Percentiles rank a stretch among this genome's conserved stretches.
Evolutionary conservation across 2,329 filamentous ascomycete genomes (phyloP).

Genomic region (Diplodia corticola): DNA sequence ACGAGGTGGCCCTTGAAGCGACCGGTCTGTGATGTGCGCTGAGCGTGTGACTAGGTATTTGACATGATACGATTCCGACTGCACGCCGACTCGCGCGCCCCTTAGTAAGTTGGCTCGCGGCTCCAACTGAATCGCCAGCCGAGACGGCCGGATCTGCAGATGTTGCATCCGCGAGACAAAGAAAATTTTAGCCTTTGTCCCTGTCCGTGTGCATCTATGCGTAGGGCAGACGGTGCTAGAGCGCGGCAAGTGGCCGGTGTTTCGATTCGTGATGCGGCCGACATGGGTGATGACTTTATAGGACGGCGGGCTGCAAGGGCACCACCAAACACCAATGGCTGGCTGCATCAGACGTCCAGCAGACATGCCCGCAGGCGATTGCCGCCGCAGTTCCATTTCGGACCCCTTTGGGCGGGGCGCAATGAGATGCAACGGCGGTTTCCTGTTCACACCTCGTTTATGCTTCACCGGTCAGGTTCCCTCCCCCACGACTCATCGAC

Average conservation of each 20-base stretch:
- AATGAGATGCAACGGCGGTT: conserved; percentile 7
- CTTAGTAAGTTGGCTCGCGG: conserved; percentile 17
- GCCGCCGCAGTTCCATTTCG: not conserved
- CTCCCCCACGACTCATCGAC: conserved; percentile 3
- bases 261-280: not conserved
- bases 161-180: conserved; percentile 19
- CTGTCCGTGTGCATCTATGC: not conserved
- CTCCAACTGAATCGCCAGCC: conserved; percentile 14
- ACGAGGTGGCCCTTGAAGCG: not conserved
- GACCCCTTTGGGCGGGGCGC: not conserved
- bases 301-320: not conserved
- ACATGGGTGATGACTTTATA: not conserved
- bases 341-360: not conserved
- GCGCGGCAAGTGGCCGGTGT: not conserved
- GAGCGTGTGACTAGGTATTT: conserved; percentile 11
- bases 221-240: not conserved
- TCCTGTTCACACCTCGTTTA: conserved; percentile 2
- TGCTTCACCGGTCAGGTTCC: conserved; percentile 11
- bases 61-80: conserved; percentile 17
- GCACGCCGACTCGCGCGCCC: not conserved
- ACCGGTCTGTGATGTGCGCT: conserved; percentile 20
- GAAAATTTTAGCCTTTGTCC: not conserved
- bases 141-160: conserved; percentile 19
- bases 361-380: not conserved
- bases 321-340: not conserved